A percentile compares a stretch with the other conserved stretches of the same genome.
phyloP scores from a whole-genome alignment of 495 filamentous ascomycete species.

The Xylaria telfairii region DNA sequence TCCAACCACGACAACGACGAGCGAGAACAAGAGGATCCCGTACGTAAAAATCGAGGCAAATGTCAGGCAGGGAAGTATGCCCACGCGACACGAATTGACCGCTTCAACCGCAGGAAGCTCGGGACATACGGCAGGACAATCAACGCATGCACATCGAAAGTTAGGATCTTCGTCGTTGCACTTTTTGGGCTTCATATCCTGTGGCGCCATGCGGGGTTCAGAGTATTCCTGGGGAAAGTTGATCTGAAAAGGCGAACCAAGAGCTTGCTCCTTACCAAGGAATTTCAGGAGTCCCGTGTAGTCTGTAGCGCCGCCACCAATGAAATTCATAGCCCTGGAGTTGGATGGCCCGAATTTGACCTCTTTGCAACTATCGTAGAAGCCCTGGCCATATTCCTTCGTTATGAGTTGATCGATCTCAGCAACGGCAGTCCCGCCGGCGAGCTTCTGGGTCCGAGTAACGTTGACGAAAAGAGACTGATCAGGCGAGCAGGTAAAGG shows the following conservation, averaged over 20 bases:
- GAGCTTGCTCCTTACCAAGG: conserved; percentile 84
- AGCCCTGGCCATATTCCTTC: conserved; percentile 82
- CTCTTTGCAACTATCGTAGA: conserved; percentile 97
- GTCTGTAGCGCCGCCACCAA: conserved; percentile 93
- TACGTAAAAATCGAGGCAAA: conserved; percentile 91
- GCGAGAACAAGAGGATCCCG: conserved; percentile 69
- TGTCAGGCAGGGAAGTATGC: conserved; percentile 84
- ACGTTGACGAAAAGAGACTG: conserved; percentile 96
- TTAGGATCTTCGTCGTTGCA: conserved; percentile 87
- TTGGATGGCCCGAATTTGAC: conserved; percentile 96
- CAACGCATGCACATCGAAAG: conserved; percentile 90
- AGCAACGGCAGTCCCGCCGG: conserved; percentile 75
- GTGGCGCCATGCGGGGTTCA: conserved; percentile 68
- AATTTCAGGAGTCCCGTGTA: conserved; percentile 85
- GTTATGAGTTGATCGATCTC: conserved; percentile 92
- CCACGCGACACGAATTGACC: conserved; percentile 77
- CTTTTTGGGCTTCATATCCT: conserved; percentile 71
- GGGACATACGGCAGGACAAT: conserved; percentile 86
- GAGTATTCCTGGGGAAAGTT: conserved; percentile 77
- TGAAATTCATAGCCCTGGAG: conserved; percentile 89
- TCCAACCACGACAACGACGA: conserved; percentile 69
- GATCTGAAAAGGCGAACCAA: conserved; percentile 96
- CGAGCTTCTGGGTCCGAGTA: conserved; percentile 70
- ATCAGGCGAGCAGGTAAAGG: conserved; percentile 95
- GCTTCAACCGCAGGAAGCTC: conserved; percentile 74